phyloP scores from a whole-genome alignment of 1,284 basidiomycete genomes.

The Cutaneotrichosporon spelunceum region DNA sequence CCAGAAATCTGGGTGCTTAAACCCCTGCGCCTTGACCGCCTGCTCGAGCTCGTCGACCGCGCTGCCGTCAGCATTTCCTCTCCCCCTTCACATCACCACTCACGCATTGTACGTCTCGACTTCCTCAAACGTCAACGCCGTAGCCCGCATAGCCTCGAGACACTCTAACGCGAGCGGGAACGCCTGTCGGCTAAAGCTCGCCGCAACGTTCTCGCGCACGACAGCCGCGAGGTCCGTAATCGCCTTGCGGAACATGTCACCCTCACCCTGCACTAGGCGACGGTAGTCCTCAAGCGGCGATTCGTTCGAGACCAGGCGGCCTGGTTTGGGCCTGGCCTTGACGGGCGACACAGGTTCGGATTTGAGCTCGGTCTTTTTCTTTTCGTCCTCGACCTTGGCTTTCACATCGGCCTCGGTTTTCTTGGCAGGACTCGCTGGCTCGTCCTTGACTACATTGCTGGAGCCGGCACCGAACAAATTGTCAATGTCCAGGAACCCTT shows the following conservation, averaged over 20 bases:
- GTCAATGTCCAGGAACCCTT: slow-evolving; percentile 50
- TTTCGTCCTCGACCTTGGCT: slow-evolving; percentile 14
- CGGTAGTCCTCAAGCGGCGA: slow-evolving; percentile 72
- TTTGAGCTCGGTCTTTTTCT: slow-evolving; percentile 54
- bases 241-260: slow-evolving; percentile 75
- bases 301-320: slow-evolving; percentile 61
- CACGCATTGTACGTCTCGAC: slow-evolving; percentile 49
- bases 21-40: slow-evolving; percentile 33
- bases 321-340: slow-evolving; percentile 31
- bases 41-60: slow-evolving; percentile 37
- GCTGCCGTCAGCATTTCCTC: slow-evolving; percentile 20
- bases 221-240: slow-evolving; percentile 66
- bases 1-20: slow-evolving; percentile 52
- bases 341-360: slow-evolving; percentile 21
- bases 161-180: slow-evolving; percentile 68
- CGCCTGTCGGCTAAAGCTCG: slow-evolving; percentile 66
- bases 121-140: slow-evolving; percentile 57
- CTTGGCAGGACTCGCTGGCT: too few relatives aligned
- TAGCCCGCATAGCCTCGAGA: slow-evolving; percentile 63
- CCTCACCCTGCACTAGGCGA: slow-evolving; percentile 61
- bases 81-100: slow-evolving; percentile 6
- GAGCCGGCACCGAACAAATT: slow-evolving; percentile 35
- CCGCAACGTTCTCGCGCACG: slow-evolving; percentile 65
- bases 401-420: too few relatives aligned
- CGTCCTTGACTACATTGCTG: too few relatives aligned